These are phyloP conservation scores for Pyrus pyrifolia DNA, from an alignment of 306 rosid genomes.

Conservation along the genomic window DNA sequence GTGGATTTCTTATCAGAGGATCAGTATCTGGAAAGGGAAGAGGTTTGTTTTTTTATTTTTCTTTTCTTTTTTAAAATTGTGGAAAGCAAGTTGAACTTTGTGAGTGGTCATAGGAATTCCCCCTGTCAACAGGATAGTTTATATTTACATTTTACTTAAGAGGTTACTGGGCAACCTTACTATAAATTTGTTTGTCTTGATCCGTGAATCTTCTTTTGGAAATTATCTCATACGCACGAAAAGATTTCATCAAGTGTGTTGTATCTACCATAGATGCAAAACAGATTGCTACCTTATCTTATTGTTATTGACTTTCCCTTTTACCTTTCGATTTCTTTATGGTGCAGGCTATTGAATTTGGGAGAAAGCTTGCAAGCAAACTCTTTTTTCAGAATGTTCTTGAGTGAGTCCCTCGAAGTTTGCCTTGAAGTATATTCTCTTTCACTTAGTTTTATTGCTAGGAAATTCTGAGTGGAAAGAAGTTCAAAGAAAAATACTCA, in stretches of 20 bases:
- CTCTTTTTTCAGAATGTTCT: constrained; percentile 70
- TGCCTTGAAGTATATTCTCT: constrained; percentile 5
- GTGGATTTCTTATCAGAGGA: constrained; percentile 85
- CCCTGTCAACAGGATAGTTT: background rate
- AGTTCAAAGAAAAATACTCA: background rate
- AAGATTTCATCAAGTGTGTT: background rate
- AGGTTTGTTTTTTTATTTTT: constrained; percentile 43
- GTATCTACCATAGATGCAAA: background rate
- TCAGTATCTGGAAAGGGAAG: constrained; percentile 87
- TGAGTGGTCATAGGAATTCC: background rate
- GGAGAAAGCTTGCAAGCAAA: constrained; percentile 76
- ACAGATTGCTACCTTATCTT: background rate
- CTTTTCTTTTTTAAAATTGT: background rate
- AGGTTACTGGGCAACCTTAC: background rate
- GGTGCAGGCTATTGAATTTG: constrained; percentile 76
- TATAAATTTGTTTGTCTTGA: background rate
- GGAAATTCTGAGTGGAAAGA: background rate
- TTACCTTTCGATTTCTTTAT: constrained; percentile 19
- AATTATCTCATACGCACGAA: background rate
- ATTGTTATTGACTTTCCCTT: constrained; percentile 2
- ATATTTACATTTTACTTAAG: background rate
- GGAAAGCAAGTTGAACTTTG: background rate
- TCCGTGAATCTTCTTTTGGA: background rate
- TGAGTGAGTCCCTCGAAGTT: constrained; percentile 52
- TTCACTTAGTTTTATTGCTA: background rate